Evolutionary conservation across 495 filamentous ascomycete species (phyloP), one percentile per base, ranked within the genome.

Genomic region (Talaromyces borbonicus): DNA sequence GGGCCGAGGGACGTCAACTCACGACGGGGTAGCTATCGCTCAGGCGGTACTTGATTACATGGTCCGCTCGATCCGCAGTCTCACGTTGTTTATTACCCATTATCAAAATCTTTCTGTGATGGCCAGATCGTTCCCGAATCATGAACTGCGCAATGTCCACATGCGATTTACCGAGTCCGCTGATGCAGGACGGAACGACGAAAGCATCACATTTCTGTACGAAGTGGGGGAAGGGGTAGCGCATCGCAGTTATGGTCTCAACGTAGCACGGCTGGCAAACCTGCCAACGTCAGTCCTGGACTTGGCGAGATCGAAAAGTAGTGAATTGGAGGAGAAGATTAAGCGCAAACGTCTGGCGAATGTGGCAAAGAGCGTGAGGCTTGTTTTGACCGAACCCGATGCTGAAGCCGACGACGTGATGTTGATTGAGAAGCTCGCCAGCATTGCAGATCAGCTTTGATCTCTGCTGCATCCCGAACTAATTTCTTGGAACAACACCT

Each of bases 1-100:
- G 2, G 92, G 92, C 22, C 74, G 92, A 33, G 92, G 92, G 6
- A 98, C 93, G 2, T 83, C 77, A 22, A 97, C 93, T 6, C 87
- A 96, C 56, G 92, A 98, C 65, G 92, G 92, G 41, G 87, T 94
- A 5, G 93, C 92, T 39, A 98, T 98, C 57, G 92, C 92, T 2
- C 83, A 93, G 59, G 86, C 90, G 9, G 90, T 97, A 0, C 72
- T 97, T 3, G 80, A 90, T 40, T 75, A 90, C 49, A 77, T 96
- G 52, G 80, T 90, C n/a, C 69, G 78, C 29, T 78, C 86, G 2
- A 69, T 81, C 2, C 68, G 71, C 44, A 87, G 87, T 40, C 66
- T 96, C 48, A 90, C 85, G 3, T 69, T 96, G 15, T 98, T 98
- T 68, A 92, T 97, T 58, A 98, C 92, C 33, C 92, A 98, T 66